Evolutionary conservation across 2,329 filamentous ascomycete genomes (phyloP).

Genomic region (Aspergillus sp.): DNA sequence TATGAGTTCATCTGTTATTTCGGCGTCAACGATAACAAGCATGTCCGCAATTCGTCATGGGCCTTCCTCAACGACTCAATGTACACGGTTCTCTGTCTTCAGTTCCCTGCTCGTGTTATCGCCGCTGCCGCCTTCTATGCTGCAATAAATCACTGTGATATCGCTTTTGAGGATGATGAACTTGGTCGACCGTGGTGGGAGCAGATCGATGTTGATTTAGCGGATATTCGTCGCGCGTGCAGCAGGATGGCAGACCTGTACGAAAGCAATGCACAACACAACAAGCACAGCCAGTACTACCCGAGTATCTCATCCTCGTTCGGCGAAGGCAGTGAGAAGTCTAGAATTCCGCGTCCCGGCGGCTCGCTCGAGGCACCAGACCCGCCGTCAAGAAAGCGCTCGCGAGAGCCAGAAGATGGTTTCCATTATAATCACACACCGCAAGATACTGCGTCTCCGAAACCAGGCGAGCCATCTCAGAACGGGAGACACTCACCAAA

Average conservation of each 20-base stretch:
- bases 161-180: slow-evolving; percentile 72
- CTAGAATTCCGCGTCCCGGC: slow-evolving; percentile 33
- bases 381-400: slow-evolving; percentile 38
- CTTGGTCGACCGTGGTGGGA: slow-evolving; percentile 86
- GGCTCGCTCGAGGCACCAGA: slow-evolving; percentile 23
- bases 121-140: slow-evolving; percentile 86
- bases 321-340: slow-evolving; percentile 39
- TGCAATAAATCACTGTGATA: slow-evolving; percentile 70
- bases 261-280: slow-evolving; percentile 44
- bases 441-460: slow-evolving; percentile 8
- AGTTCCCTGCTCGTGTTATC: slow-evolving; percentile 76
- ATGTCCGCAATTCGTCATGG: slow-evolving; percentile 83
- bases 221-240: slow-evolving; percentile 70
- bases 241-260: slow-evolving; percentile 67
- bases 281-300: slow-evolving; percentile 46
- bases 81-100: slow-evolving; percentile 78
- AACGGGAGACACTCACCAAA: slow-evolving; percentile 38
- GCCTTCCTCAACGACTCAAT: slow-evolving; percentile 90
- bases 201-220: slow-evolving; percentile 68
- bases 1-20: slow-evolving; percentile 77
- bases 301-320: slow-evolving; percentile 34
- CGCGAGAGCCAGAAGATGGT: slow-evolving; percentile 35
- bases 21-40: slow-evolving; percentile 74
- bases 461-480: slow-evolving; percentile 12
- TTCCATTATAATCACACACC: slow-evolving; percentile 9